Conservation (phyloP, 2,329 filamentous ascomycete genomes). For the Penicillium sp. region DNA sequence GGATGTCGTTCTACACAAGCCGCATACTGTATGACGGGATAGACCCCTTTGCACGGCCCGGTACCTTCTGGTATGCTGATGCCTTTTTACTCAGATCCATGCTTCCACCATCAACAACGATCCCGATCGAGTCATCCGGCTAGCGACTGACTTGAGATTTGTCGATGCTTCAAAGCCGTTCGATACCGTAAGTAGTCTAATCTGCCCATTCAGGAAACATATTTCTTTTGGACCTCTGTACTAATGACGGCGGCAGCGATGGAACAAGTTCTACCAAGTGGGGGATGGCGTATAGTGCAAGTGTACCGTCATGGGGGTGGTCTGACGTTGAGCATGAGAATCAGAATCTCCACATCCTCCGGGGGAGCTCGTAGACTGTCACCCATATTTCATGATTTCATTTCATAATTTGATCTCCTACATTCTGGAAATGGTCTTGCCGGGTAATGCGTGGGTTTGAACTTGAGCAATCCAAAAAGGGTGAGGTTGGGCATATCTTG, state of each 20-base stretch:
- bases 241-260: neutral
- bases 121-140: conserved; percentile 2
- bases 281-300: conserved; percentile 9
- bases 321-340: neutral
- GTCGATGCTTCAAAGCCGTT: conserved; percentile 4
- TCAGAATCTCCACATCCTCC: neutral
- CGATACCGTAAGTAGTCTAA: neutral
- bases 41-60: neutral
- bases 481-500: neutral
- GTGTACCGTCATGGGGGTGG: neutral
- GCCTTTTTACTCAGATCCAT: conserved; percentile 2
- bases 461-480: neutral
- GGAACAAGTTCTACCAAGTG: conserved; percentile 9
- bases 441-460: neutral
- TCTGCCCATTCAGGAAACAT: too few species aligned
- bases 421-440: neutral
- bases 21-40: conserved; percentile 1
- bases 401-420: neutral
- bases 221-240: neutral
- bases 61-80: neutral
- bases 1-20: conserved; percentile 9
- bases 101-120: conserved; percentile 10
- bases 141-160: conserved; percentile 9
- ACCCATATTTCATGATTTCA: neutral
- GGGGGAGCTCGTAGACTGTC: neutral